Evolutionary conservation across 2,329 filamentous ascomycete genomes (phyloP).

Genomic region (Cordyceps cicadae): DNA sequence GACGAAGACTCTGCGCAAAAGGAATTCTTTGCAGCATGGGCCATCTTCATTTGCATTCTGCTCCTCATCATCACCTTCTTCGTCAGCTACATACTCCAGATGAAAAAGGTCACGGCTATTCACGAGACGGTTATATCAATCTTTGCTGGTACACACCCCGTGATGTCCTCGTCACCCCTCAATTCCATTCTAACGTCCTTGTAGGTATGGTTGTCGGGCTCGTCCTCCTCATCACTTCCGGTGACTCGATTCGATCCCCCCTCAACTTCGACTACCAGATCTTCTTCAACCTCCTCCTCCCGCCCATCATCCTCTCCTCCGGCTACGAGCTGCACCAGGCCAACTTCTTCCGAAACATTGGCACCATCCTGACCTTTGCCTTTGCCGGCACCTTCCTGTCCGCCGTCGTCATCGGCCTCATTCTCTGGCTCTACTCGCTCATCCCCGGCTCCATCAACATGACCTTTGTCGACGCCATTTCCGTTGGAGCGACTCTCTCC

Average conservation of each 20-base stretch:
- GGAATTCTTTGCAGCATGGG: constrained; percentile 94
- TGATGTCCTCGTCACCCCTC: not conserved
- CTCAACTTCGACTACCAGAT: constrained; percentile 98
- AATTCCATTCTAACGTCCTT: not conserved
- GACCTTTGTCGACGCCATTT: constrained; percentile 91
- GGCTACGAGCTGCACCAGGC: constrained; percentile 97
- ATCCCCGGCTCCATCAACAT: constrained; percentile 79
- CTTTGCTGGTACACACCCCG: constrained; percentile 62
- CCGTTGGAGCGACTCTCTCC: constrained; percentile 89
- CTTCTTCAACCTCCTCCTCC: constrained; percentile 98
- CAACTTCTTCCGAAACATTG: constrained; percentile 98
- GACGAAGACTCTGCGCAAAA: constrained; percentile 77
- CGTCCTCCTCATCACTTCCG: constrained; percentile 71
- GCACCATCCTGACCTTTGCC: constrained; percentile 93
- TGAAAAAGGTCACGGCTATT: constrained; percentile 92
- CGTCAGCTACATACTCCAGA: constrained; percentile 92
- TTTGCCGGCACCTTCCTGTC: constrained; percentile 97
- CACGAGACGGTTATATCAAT: constrained; percentile 98
- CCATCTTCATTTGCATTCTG: constrained; percentile 91
- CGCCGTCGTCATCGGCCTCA: constrained; percentile 82
- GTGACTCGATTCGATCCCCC: constrained; percentile 76
- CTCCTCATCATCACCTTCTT: constrained; percentile 92
- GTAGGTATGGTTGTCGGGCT: constrained; percentile 91
- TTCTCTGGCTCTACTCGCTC: constrained; percentile 82
- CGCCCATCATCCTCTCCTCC: constrained; percentile 93